Evolutionary conservation across 441 rosid species (phyloP).

Genomic region (Populus hybrid): DNA sequence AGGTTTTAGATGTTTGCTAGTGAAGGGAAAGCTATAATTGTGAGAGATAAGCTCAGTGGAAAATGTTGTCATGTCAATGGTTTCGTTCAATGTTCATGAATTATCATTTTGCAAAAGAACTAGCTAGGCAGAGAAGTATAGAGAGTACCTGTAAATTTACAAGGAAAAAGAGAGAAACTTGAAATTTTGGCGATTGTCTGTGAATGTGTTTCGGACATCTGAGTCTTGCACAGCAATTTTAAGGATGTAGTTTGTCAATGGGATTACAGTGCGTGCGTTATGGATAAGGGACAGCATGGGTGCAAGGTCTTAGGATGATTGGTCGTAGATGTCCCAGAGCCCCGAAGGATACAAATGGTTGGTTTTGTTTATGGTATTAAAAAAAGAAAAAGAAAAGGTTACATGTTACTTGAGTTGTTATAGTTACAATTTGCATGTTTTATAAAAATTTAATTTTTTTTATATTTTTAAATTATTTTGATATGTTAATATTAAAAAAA

Average conservation of each 20-base stretch:
- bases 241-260: background rate
- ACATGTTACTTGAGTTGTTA: background rate
- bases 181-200: background rate
- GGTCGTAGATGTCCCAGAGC: background rate
- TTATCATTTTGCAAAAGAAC: background rate
- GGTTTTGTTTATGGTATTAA: background rate
- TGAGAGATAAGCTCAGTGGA: slow-evolving; percentile 39
- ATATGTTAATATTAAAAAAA: no score
- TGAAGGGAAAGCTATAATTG: slow-evolving; percentile 13
- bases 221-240: background rate
- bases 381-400: no score
- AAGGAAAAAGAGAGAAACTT: background rate
- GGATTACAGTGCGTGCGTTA: slow-evolving; percentile 7
- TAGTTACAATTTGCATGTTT: no score
- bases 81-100: slow-evolving; percentile 15
- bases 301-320: background rate
- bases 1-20: slow-evolving; percentile 29
- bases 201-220: background rate
- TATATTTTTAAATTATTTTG: no score
- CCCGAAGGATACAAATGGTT: background rate
- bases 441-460: no score
- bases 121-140: background rate
- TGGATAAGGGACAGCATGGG: slow-evolving; percentile 13
- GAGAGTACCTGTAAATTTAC: slow-evolving; percentile 12
- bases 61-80: slow-evolving; percentile 32